Evolutionary conservation across 1,284 basidiomycete species (phyloP), one percentile per base, ranked within the genome.

Genomic region (Moesziomyces aphidis): DNA sequence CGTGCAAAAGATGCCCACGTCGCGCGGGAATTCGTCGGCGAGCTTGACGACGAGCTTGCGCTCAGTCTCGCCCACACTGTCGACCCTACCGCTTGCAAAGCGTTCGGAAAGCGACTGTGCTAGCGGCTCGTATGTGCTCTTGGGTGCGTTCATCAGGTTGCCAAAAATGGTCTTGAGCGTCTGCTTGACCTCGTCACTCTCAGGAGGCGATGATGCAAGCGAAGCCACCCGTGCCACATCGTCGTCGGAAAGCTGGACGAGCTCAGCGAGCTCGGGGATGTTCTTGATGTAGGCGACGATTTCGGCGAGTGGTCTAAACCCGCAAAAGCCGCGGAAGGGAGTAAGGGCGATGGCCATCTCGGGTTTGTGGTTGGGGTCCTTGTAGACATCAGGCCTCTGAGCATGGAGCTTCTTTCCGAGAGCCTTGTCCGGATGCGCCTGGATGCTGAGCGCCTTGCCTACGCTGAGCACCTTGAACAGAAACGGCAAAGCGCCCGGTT

Each of bases 311-410:
- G 94, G 94, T 13, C 91, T 88, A 86, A 97, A 97, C 34, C 95
- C 95, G 82, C 94, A 97, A 82, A 99, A 89, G 0, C 93, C 97
- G 43, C 88, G 88, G 87, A 99, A 99, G 8, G 91, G 89, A 0
- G 95, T 95, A 59, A 99, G 86, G 1, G 97, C 97, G 54, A 99
- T 89, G 13, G 95, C 95, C 94, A 99, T 97, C 85, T 99, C 97
- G 4, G 97, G 97, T 86, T 97, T 97, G 82, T 97, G 95, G 81
- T 97, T 97, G 15, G 90, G 89, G 85, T 97, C 95, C 87, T 94
- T 96, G 87, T 97, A 97, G 62, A 97, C 88, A 52, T 93, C 89
- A 0, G 94, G 94, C 63, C 90, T 88, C 77, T 90, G 88, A 17
- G 86, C 87, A 83, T 94, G 91, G 51, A 99, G 86, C 74, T 86